Conservation (phyloP, 352 stramenopile species). For the Globisporangium ultimum region DNA sequence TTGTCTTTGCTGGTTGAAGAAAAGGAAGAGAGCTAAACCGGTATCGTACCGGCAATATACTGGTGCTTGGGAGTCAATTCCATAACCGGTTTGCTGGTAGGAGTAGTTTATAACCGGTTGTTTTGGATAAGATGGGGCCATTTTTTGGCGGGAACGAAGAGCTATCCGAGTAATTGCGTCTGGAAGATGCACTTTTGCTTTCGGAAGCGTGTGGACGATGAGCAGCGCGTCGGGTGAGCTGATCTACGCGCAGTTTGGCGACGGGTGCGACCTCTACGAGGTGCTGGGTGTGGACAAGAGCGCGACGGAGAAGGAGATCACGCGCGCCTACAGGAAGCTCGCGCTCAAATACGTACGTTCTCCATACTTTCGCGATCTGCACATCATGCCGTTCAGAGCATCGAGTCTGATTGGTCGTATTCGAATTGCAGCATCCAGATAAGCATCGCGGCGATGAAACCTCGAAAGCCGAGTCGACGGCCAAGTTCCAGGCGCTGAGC, state of each 20-base stretch:
- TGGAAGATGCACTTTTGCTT: not conserved
- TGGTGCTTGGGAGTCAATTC: not conserved
- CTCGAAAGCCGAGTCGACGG: constrained; percentile 45
- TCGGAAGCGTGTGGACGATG: constrained; percentile 1
- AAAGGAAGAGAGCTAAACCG: not conserved
- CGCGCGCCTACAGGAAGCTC: constrained; percentile 59
- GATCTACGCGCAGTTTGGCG: constrained; percentile 58
- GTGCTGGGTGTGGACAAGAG: constrained; percentile 58
- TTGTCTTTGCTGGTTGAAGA: no score
- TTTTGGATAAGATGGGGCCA: not conserved
- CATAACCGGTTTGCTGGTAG: no score
- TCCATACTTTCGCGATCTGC: not conserved
- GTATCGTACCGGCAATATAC: not conserved
- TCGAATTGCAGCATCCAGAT: constrained; percentile 77
- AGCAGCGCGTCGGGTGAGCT: constrained; percentile 29
- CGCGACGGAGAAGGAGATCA: constrained; percentile 71
- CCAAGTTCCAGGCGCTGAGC: constrained; percentile 87
- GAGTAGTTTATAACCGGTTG: not conserved
- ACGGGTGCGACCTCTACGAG: constrained; percentile 73
- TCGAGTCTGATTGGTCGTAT: constrained; percentile 8
- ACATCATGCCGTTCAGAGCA: constrained; percentile 1
- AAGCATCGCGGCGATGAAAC: constrained; percentile 81
- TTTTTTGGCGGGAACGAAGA: not conserved
- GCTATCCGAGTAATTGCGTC: not conserved
- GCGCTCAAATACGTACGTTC: constrained; percentile 63